Evolutionary conservation across 345 rosid genomes (phyloP), one percentile per base, ranked within the genome.

Genomic region (Fremontodendron californicum): DNA sequence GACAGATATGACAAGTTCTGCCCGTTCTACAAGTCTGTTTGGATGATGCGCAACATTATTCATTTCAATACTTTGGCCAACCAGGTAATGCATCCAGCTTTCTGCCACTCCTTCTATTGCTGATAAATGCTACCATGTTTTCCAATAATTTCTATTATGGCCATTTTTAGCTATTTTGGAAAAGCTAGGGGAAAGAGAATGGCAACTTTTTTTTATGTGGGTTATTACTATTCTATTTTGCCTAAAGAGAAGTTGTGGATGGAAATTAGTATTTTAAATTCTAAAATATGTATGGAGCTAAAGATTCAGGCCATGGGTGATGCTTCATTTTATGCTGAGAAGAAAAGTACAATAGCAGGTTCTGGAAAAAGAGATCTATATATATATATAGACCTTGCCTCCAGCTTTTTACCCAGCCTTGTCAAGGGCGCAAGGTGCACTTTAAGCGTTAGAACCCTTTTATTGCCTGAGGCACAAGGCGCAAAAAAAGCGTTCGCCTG

Each of bases 1-100:
- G 74, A 55, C 88, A 92, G 99, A 78, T 96, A 96, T 66, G 99
- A 94, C 84, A 96, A 96, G 71, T 96, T 86, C 88, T 96, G 99
- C 78, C 99, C 99, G 51, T 96, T 96, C 87, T 96, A 94, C 96
- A 96, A 96, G 84, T 94, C 98, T 29, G 96, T 96, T 67, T 96
- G 99, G 99, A 91, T 96, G 99, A 96, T 96, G 99, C 99, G 98
- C 82, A 96, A 96, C 89, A 96, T 96, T 37, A 89, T 96, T 74
- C 99, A 94, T 86, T 96, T 89, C 88, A 92, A 81, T 87, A 90
- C 89, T 84, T 83, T 96, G 88, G 97, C 99, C 84, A 96, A 96
- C 74, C 99, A 96, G 98, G 99, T 96, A 86, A 25, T 12, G 65
- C 48, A 1, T 25, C 60, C 27, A 46, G 15, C n/a, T 57, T 6